phyloP scores from a whole-genome alignment of 208 protist species.

The Leishmania turanica region DNA sequence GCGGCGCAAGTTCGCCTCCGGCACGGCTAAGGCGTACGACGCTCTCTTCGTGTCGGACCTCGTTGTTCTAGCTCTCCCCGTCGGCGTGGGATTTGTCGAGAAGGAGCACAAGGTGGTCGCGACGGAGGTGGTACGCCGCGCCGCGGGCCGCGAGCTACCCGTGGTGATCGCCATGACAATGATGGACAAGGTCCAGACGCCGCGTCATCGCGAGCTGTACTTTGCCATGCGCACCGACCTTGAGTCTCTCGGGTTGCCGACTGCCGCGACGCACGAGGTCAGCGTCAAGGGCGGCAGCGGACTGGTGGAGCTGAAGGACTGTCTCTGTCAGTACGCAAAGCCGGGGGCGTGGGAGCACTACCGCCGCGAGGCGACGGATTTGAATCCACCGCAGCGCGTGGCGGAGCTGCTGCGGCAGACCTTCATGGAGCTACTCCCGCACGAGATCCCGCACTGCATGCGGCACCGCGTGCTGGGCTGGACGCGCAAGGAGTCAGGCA shows the following conservation, averaged over 20 bases:
- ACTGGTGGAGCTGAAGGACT: slow-evolving; percentile 90
- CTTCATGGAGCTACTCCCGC: slow-evolving; percentile 84
- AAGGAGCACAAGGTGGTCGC: slow-evolving; percentile 76
- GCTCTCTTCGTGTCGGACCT: slow-evolving; percentile 80
- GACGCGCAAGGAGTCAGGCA: slow-evolving; percentile 81
- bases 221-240: slow-evolving; percentile 89
- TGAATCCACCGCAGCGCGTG: slow-evolving; percentile 73
- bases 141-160: slow-evolving; percentile 73
- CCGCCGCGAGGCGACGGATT: slow-evolving; percentile 70
- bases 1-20: slow-evolving; percentile 54
- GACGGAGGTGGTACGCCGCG: slow-evolving; percentile 71
- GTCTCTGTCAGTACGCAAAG: slow-evolving; percentile 74
- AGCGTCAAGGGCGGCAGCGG: slow-evolving; percentile 87
- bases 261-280: slow-evolving; percentile 69
- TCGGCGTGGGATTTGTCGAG: slow-evolving; percentile 87
- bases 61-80: slow-evolving; percentile 74
- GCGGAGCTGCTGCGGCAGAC: slow-evolving; percentile 81
- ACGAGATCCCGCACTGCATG: slow-evolving; percentile 89
- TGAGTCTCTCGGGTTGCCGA: slow-evolving; percentile 70
- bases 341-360: slow-evolving; percentile 75
- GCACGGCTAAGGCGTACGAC: slow-evolving; percentile 80
- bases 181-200: slow-evolving; percentile 91
- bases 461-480: slow-evolving; percentile 85
- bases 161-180: slow-evolving; percentile 86
- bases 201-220: slow-evolving; percentile 86